These are phyloP conservation scores for Thelephora terrestris DNA, from an alignment of 1,284 basidiomycete genomes.

Conservation along the genomic window DNA sequence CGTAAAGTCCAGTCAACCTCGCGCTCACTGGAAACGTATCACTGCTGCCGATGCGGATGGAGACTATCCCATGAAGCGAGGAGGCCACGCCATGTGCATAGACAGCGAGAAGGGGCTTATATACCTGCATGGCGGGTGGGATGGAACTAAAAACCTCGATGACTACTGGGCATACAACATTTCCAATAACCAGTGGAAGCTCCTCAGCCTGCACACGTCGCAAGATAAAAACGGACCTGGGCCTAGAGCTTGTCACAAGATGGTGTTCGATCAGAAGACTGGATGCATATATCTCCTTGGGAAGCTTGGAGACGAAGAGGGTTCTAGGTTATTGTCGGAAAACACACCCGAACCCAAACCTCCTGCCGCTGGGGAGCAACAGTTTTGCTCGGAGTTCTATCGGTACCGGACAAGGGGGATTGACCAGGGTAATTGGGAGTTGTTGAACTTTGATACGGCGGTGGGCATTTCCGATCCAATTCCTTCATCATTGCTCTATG, in stretches of 20 bases:
- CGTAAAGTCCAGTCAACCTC: slow-evolving; percentile 44
- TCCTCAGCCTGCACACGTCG: slow-evolving; percentile 48
- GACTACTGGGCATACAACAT: slow-evolving; percentile 77
- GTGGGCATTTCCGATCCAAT: slow-evolving; percentile 24
- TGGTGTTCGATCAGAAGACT: slow-evolving; percentile 65
- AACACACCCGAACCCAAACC: background rate
- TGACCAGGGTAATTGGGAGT: slow-evolving; percentile 56
- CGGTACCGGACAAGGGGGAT: slow-evolving; percentile 55
- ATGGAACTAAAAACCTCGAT: slow-evolving; percentile 61
- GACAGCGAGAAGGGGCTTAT: slow-evolving; percentile 54
- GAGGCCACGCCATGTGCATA: slow-evolving; percentile 78
- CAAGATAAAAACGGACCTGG: slow-evolving; percentile 56
- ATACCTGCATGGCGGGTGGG: slow-evolving; percentile 77
- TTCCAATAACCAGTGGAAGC: slow-evolving; percentile 50
- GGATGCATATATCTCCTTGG: slow-evolving; percentile 69
- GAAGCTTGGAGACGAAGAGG: slow-evolving; percentile 43
- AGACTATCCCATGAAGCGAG: slow-evolving; percentile 52
- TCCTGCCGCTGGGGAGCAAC: background rate
- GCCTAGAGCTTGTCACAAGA: slow-evolving; percentile 72
- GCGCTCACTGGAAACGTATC: slow-evolving; percentile 47
- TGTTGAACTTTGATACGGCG: slow-evolving; percentile 50
- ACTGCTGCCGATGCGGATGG: slow-evolving; percentile 49
- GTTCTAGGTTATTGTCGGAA: slow-evolving; percentile 5
- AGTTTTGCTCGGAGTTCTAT: slow-evolving; percentile 56
- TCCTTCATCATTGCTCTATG: background rate